Evolutionary conservation across 2,329 filamentous ascomycete genomes (phyloP).

Genomic region (Acarospora socialis): DNA sequence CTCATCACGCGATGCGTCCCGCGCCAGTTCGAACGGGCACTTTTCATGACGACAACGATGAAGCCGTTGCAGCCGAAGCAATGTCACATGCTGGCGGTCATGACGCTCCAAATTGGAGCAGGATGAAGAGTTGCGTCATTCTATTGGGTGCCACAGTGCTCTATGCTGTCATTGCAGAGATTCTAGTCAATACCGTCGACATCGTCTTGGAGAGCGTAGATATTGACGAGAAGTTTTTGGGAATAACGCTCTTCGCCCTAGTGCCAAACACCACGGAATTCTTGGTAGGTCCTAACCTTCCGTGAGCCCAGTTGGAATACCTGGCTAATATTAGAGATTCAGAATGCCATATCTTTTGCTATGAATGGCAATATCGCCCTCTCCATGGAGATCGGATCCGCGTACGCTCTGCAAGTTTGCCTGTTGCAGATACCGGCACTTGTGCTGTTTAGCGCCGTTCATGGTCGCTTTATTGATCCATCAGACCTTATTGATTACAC

Average conservation of each 20-base stretch:
- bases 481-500: conserved; percentile 36
- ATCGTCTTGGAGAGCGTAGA: conserved; percentile 82
- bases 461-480: conserved; percentile 43
- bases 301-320: not conserved
- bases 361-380: conserved; percentile 99
- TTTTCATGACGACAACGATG: conserved; percentile 33
- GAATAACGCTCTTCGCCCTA: conserved; percentile 89
- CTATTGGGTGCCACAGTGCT: conserved; percentile 76
- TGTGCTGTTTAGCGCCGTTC: conserved; percentile 76
- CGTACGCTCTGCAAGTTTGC: conserved; percentile 92
- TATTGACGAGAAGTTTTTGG: conserved; percentile 93
- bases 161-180: conserved; percentile 95
- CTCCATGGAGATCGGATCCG: conserved; percentile 97
- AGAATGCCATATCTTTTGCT: conserved; percentile 97
- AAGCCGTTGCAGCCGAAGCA: conserved; percentile 24
- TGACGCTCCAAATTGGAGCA: conserved; percentile 97
- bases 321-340: conserved; percentile 8
- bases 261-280: conserved; percentile 99
- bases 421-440: conserved; percentile 86
- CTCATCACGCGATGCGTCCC: conserved; percentile 19
- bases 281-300: conserved; percentile 44
- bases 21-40: conserved; percentile 21
- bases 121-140: conserved; percentile 78
- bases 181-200: conserved; percentile 91
- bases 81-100: conserved; percentile 54